Base-by-base conservation (phyloP, 1,139 yeast genomes). In the Yamadazyma songkhlaensis region DNA sequence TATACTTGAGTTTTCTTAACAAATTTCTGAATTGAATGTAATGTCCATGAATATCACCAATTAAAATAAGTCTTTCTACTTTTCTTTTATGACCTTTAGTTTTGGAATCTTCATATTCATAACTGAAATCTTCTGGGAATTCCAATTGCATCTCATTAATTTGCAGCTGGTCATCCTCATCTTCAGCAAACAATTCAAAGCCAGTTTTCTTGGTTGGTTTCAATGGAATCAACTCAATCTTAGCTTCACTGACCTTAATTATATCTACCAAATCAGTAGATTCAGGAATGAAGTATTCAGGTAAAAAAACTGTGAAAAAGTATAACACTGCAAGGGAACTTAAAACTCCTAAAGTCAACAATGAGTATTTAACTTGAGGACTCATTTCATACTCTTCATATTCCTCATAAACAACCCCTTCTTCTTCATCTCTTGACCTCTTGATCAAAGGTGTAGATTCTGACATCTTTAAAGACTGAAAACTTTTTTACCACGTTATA, bases 31-130 rank as follows among this genome's bases (percentile, higher is more conserved):
- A 65, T 50, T 79, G 77, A 3, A 63, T 61, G 47, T 70, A 77
- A 50, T 83, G 81, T 2, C 97, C 97, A 59, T 90, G 97, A 20
- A 90, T 77, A 57, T 90, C 97, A 3, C 97, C 97, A 25, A 90
- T 70, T 39, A 89, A 55, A 11, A 90, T 69, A 24, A 84, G 54
- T 46, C 92, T 66, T 17, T 65, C 64, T 9, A 59, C 60, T 30
- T 29, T 36, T 36, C 25, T 14, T 13, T 20, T 28, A 25, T 24
- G 23, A 10, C 12, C 31, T 12, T 21, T 41, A 29, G 35, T 40
- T 9, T 31, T 37, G 4, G 22, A 37, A 4, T 36, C 39, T n/a
- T 29, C 34, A 23, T 26, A 26, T 4, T 27, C 31, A 9, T 31
- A 31, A 24, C 27, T 25, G 11, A 23, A 31, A 14, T 4, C 13